Base-by-base conservation (phyloP, 768 basidiomycete species). In the Leccinum rimulosum region DNA sequence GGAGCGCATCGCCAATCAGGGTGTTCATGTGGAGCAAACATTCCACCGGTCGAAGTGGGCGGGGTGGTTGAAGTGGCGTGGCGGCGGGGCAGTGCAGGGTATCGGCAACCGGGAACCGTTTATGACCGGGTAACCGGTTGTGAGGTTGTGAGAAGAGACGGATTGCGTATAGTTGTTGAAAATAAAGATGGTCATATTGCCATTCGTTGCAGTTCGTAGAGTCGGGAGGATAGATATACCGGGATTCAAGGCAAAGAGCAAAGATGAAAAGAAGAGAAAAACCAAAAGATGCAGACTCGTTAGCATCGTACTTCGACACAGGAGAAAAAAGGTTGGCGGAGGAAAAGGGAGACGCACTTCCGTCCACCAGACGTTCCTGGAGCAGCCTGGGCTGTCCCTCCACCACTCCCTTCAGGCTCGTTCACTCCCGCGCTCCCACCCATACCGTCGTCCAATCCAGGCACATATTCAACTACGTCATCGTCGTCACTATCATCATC, bases 401-500 rank as follows among this genome's bases (percentile, higher is more conserved):
- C 57, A 25, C 60, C 61, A 22, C 36, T 19, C 27, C 64, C 57
- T 53, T 58, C 53, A 3, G 12, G 14, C 5, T 36, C 62, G 4
- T 61, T 51, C 0, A 50, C 40, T 14, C 55, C 54, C 8, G 48
- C 43, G 25, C 30, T 55, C 33, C 49, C 47, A 6, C 51, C 22
- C 3, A 19, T 49, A 40, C 50, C 40, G 3, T 50, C 53, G 38
- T 58, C 56, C 33, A 47, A 27, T 12, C 66, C 66, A 60, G 56
- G 59, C 6, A 60, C 52, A 65, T 62, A 68, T 25, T 73, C 71
- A 22, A 55, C 28, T 22, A 66, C 50, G 2, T 73, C 72, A 1
- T 74, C 72, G 1, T 73, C 71, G 0, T 73, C 72, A 9, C 69
- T 74, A 2, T 73, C 72, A 22, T 68, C 66, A 2, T 73, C 73